Base-by-base conservation (phyloP, 73 alveolate species). In the Tetrahymena elliotti region DNA sequence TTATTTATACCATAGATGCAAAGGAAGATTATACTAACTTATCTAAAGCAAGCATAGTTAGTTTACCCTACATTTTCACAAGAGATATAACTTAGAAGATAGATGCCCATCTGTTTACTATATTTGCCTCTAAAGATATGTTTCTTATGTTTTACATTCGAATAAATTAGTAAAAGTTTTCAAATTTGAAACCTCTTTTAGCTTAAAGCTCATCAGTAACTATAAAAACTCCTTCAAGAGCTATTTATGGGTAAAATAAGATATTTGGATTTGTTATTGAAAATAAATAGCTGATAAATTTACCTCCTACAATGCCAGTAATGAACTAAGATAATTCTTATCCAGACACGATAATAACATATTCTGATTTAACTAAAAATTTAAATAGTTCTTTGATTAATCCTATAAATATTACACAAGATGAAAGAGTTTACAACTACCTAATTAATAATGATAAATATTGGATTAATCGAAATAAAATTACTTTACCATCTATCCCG, bases 401-500 rank as follows among this genome's bases (percentile, higher is more conserved):
- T 4, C 88, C 88, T 18, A 3, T 68, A n/a, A 68, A 68, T 68
- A 68, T 68, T 18, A 68, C 88, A 11, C 2, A n/a, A 68, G 36
- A 31, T 31, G 88, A 68, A 27, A 68, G 88, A 68, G 88, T 68
- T 68, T 68, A n/a, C 3, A 68, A 68, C 34, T 68, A 68, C 6
- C 34, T 68, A 31, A n/a, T 68, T 4, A 68, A 68, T 10, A 68
- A 68, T 68, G 38, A 68, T 68, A 68, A 68, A 68, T 68, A 18
- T 68, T 68, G 88, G 88, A 68, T 27, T 27, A 68, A 68, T 68
- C 36, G 16, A 6, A 20, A 68, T 4, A 4, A 68, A 88, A 47
- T 94, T 10, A 94, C 95, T 16, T 33, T 94, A 13, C 82, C 95
- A 3, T 94, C 53, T 83, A 47, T 94, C 12, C 96, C 96, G 31